Conservation (phyloP, 176 grass and related monocot species). For the Aegilops tauschii region DNA sequence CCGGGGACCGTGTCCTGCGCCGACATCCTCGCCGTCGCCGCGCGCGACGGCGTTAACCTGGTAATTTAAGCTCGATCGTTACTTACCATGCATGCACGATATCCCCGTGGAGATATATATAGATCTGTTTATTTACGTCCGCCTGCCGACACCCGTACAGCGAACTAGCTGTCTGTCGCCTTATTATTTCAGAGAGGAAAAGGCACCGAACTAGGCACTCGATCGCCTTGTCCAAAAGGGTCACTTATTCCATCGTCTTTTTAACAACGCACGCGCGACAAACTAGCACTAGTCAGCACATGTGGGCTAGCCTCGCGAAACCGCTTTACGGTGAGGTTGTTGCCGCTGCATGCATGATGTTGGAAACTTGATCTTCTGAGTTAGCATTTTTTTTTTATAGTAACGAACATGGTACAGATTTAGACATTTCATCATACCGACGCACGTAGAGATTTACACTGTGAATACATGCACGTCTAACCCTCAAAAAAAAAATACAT, state of each 20-base stretch:
- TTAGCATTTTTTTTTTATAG: neutral
- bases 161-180: neutral
- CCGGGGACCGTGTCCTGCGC: slow-evolving; percentile 64
- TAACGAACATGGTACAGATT: too few species aligned
- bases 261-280: slow-evolving; percentile 23
- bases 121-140: neutral
- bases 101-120: neutral
- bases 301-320: neutral
- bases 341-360: neutral
- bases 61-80: neutral
- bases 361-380: neutral
- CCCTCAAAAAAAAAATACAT: too few species aligned
- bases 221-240: neutral
- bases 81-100: neutral
- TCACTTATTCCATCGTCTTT: neutral
- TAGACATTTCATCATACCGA: too few species aligned
- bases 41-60: slow-evolving; percentile 70
- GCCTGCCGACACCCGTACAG: slow-evolving; percentile 37
- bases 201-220: neutral
- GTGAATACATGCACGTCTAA: too few species aligned
- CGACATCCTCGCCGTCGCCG: slow-evolving; percentile 86
- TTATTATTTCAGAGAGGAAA: neutral
- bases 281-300: neutral
- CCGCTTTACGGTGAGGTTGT: neutral
- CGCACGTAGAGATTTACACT: too few species aligned